Evolutionary conservation across 805 yeast species (phyloP), one percentile per base, ranked within the genome.

Genomic region (Schizosaccharomyces octosporus): DNA sequence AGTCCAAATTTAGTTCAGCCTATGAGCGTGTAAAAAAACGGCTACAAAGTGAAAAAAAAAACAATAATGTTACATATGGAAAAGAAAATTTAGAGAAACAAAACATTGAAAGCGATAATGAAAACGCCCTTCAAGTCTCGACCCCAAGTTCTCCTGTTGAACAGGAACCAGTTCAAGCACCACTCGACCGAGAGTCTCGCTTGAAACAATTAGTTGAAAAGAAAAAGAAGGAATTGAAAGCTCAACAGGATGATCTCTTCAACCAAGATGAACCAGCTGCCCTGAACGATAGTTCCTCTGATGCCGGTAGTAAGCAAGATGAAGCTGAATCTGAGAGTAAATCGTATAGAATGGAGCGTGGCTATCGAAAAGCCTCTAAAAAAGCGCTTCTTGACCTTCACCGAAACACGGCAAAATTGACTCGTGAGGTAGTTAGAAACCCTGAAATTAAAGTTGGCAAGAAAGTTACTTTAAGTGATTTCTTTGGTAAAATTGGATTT

Each of bases 331-430:
- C 19, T 19, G 27, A 45, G 27, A n/a, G 21, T 45, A 45, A 45
- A 24, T 19, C 21, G 24, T 45, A 45, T 45, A 13, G 27, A 4
- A 19, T 24, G 27, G 36, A 55, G 5, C 31, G 59, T 19, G 29
- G 36, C 1, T 21, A 19, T 41, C 60, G 60, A 29, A 41, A 36
- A n/a, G 65, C 66, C 2, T 61, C 64, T 41, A 63, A 62, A 45
- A 65, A 64, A 32, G 66, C 66, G 2, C n/a, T 63, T 39, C 63
- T 62, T 39, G 65, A 65, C 45, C 62, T 65, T 61, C 60, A 61
- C 39, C 48, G 54, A 32, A 66, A 65, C 36, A 59, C 64, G 13
- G 65, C 64, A 19, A 62, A 66, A 11, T 59, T 65, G 15, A 63
- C 61, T 9, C 48, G 66, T 55, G 62, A 64, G 61, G 31, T 45